Percentiles rank a stretch among this genome's conserved stretches.
phyloP scores from a whole-genome alignment of 1,139 yeast species.

The Kodamaea sp. region DNA sequence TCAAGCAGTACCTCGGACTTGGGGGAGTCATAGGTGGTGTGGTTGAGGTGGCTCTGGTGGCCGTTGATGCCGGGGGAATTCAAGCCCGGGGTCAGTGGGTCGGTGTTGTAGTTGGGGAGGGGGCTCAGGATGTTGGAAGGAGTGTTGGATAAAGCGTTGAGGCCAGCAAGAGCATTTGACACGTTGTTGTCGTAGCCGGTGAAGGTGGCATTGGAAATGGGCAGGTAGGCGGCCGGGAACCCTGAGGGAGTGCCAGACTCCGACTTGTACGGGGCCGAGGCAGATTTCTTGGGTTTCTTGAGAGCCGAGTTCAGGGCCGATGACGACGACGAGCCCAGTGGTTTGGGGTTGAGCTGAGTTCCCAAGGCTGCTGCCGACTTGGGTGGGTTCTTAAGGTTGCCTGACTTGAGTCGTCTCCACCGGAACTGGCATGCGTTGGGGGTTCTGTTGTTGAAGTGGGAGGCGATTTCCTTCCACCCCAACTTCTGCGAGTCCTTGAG shows the following conservation, averaged over 20 bases:
- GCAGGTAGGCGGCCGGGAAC: constrained; percentile 37
- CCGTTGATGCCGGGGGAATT: constrained; percentile 13
- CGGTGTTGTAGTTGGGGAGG: constrained; percentile 21
- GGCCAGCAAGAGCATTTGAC: constrained; percentile 48
- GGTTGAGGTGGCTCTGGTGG: constrained; percentile 15
- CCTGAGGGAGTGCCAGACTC: constrained; percentile 20
- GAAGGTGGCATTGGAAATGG: constrained; percentile 39
- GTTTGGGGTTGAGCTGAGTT: constrained; percentile 13
- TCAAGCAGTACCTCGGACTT: constrained; percentile 34
- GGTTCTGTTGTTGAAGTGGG: constrained; percentile 66
- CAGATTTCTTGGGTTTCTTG: constrained; percentile 27
- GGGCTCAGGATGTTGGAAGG: constrained; percentile 39
- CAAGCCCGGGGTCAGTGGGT: constrained; percentile 27
- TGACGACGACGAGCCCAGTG: constrained; percentile 4
- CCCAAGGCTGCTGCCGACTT: constrained; percentile 38
- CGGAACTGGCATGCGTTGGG: constrained; percentile 81
- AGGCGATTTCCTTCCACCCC: constrained; percentile 78
- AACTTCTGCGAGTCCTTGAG: constrained; percentile 69
- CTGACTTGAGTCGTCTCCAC: constrained; percentile 72
- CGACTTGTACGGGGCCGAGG: constrained; percentile 17
- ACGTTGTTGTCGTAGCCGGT: constrained; percentile 48
- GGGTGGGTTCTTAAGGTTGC: constrained; percentile 60
- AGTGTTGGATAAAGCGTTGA: constrained; percentile 45
- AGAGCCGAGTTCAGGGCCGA: too few species aligned
- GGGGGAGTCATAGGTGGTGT: constrained; percentile 32